Percentiles rank a stretch among this genome's conserved stretches.
Evolutionary conservation across 2,329 filamentous ascomycete species (phyloP).

Genomic region (Knoxdaviesia capensis): DNA sequence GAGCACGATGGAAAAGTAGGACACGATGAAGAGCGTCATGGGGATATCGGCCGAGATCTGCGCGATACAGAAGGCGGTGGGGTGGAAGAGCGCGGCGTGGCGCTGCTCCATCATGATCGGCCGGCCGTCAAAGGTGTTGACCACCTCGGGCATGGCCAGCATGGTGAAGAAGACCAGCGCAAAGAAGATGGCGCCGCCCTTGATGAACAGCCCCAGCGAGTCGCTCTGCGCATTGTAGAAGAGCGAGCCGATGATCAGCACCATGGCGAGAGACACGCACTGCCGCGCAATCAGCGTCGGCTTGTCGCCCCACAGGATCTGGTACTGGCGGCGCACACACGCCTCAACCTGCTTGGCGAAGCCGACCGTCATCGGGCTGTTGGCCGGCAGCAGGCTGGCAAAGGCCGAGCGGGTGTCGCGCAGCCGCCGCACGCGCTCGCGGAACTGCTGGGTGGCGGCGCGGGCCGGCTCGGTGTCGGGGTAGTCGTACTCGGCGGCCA

Average conservation of each 20-base stretch:
- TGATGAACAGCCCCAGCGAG: constrained; percentile 40
- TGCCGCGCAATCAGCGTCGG: constrained; percentile 44
- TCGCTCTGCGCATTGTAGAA: constrained; percentile 43
- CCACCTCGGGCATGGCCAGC: constrained; percentile 46
- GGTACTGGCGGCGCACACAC: constrained; percentile 38
- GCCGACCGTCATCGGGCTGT: constrained; percentile 33
- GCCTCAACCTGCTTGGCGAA: constrained; percentile 34
- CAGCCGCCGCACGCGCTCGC: constrained; percentile 27
- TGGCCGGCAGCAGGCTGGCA: constrained; percentile 18
- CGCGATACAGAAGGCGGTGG: constrained; percentile 36
- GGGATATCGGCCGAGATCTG: constrained; percentile 34
- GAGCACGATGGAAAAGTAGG: constrained; percentile 32
- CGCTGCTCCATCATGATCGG: constrained; percentile 35
- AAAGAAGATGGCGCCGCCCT: constrained; percentile 44
- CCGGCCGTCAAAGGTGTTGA: constrained; percentile 37
- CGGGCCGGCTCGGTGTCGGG: constrained; percentile 26
- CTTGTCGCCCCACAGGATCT: constrained; percentile 45
- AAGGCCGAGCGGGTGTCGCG: constrained; percentile 23
- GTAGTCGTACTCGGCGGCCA: constrained; percentile 36
- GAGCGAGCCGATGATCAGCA: constrained; percentile 42
- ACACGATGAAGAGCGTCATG: constrained; percentile 35
- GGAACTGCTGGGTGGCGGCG: constrained; percentile 30
- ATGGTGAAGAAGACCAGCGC: constrained; percentile 41
- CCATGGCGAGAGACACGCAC: constrained; percentile 32
- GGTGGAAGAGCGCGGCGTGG: constrained; percentile 34